Percentiles rank a stretch among this genome's conserved stretches.
phyloP scores from a whole-genome alignment of 2,329 filamentous ascomycete genomes.

The Aureobasidium sp. region DNA sequence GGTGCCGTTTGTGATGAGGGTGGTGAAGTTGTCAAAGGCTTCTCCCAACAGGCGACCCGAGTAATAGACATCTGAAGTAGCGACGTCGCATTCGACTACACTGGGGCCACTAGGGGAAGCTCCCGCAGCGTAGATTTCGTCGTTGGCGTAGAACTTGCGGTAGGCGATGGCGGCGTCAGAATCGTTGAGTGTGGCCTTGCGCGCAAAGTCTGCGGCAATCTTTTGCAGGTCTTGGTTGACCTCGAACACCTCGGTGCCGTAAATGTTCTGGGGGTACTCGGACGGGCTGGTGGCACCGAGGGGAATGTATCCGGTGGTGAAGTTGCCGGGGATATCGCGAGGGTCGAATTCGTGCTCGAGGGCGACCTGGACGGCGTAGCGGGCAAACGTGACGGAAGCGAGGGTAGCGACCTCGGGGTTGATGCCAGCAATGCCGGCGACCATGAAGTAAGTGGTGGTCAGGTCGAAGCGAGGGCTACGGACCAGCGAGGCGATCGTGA shows the following conservation, averaged over 20 bases:
- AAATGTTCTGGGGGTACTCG: constrained; percentile 33
- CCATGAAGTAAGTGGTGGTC: constrained; percentile 60
- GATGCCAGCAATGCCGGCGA: constrained; percentile 67
- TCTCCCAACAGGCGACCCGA: constrained; percentile 54
- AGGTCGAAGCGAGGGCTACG: constrained; percentile 58
- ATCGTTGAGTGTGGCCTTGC: constrained; percentile 32
- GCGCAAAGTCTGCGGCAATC: constrained; percentile 29
- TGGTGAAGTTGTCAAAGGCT: constrained; percentile 59
- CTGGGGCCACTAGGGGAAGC: constrained; percentile 43
- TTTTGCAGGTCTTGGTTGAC: constrained; percentile 34
- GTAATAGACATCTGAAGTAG: constrained; percentile 68
- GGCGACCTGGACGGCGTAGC: constrained; percentile 66
- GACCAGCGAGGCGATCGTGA: constrained; percentile 56
- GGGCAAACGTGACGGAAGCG: constrained; percentile 59
- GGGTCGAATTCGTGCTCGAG: constrained; percentile 70
- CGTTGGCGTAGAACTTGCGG: constrained; percentile 30
- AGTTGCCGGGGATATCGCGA: constrained; percentile 60
- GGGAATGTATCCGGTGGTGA: constrained; percentile 61
- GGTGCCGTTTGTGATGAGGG: constrained; percentile 59
- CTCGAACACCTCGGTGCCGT: constrained; percentile 39
- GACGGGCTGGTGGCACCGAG: constrained; percentile 51
- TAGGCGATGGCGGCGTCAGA: constrained; percentile 31
- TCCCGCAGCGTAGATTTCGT: constrained; percentile 34
- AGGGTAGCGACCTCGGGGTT: constrained; percentile 62
- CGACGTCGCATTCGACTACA: constrained; percentile 59